Percentiles rank a stretch among this genome's conserved stretches.
phyloP scores from a whole-genome alignment of 345 rosid species.

The Hirschfeldia incana region DNA sequence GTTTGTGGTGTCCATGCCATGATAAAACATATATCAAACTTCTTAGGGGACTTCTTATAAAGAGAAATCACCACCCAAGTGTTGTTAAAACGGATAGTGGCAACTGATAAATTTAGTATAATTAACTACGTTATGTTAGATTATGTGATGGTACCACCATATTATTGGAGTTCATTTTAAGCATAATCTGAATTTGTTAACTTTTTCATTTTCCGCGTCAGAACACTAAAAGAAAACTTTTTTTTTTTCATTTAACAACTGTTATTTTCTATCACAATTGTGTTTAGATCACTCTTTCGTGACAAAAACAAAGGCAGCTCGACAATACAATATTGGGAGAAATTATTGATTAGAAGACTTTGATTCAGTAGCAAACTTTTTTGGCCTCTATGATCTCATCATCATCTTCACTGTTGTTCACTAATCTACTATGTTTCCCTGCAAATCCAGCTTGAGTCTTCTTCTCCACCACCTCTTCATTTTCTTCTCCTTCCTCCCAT shows the following conservation, averaged over 20 bases:
- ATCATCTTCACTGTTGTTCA: slow-evolving; percentile 70
- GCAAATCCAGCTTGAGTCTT: slow-evolving; percentile 24
- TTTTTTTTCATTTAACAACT: too few species aligned
- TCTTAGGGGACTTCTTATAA: too few species aligned
- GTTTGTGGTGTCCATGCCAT: neutral
- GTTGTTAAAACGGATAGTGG: neutral
- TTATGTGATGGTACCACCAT: neutral
- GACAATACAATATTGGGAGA: neutral
- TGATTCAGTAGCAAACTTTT: neutral
- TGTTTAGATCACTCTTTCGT: neutral
- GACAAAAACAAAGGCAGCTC: neutral
- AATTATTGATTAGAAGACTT: neutral
- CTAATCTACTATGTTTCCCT: slow-evolving; percentile 64
- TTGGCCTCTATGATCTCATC: slow-evolving; percentile 39
- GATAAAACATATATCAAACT: neutral
- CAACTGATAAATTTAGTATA: neutral
- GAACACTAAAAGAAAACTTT: too few species aligned
- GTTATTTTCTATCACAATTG: neutral
- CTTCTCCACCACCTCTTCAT: slow-evolving; percentile 28
- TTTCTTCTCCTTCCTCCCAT: slow-evolving; percentile 10
- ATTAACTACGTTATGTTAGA: neutral
- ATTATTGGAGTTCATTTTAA: neutral
- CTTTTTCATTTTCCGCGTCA: too few species aligned
- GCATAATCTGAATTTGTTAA: too few species aligned
- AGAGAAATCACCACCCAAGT: neutral